A percentile compares a stretch with the other conserved stretches of the same genome.
Conservation (phyloP, 1,139 yeast species). For the Saccharomyces hybrid region DNA sequence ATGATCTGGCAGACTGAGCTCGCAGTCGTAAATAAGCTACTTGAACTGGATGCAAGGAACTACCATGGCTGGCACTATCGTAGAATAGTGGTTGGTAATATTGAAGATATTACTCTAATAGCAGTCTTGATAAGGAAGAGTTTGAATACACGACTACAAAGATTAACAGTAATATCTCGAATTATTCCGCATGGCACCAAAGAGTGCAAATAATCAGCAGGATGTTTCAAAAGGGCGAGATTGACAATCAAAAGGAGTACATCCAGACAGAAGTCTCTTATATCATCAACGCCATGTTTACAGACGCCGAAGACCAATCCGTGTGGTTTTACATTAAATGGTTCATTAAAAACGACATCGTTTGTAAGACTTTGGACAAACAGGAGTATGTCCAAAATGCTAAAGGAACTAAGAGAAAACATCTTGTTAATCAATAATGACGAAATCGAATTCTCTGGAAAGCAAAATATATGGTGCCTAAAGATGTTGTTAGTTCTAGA, state of each 20-base stretch:
- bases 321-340: slow-evolving; percentile 86
- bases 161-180: slow-evolving; percentile 77
- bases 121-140: slow-evolving; percentile 42
- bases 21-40: slow-evolving; percentile 56
- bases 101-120: slow-evolving; percentile 37
- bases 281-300: slow-evolving; percentile 76
- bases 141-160: slow-evolving; percentile 69
- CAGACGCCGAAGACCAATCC: slow-evolving; percentile 91
- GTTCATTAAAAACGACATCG: slow-evolving; percentile 54
- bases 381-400: slow-evolving; percentile 30
- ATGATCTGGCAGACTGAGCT: slow-evolving; percentile 63
- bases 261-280: slow-evolving; percentile 55
- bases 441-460: slow-evolving; percentile 47
- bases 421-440: slow-evolving; percentile 56
- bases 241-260: slow-evolving; percentile 30
- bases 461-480: slow-evolving; percentile 63
- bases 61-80: slow-evolving; percentile 96
- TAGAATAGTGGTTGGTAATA: slow-evolving; percentile 53
- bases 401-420: slow-evolving; percentile 36
- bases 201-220: slow-evolving; percentile 62
- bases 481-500: slow-evolving; percentile 45
- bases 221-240: slow-evolving; percentile 35
- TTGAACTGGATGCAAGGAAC: slow-evolving; percentile 70
- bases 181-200: slow-evolving; percentile 95
- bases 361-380: slow-evolving; percentile 19